These are phyloP conservation scores for Syncephalastrum contaminatum DNA, from an alignment of 371 early-diverging fungal genomes.

Conservation along the genomic window DNA sequence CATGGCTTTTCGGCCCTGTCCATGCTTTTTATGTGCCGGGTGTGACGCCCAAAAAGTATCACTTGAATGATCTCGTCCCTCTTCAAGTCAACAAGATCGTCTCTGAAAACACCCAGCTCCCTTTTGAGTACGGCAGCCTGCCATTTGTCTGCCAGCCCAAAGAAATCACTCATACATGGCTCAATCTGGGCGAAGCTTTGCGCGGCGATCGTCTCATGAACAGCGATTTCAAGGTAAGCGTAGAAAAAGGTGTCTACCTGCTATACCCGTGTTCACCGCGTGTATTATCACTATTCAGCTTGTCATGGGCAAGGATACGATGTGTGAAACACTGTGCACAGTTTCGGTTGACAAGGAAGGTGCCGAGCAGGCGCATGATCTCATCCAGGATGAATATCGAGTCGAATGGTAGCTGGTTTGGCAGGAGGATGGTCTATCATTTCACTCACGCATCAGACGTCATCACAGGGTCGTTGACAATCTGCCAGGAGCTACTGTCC, in stretches of 20 bases:
- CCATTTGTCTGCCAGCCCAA: slow-evolving; percentile 71
- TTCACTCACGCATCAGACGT: not conserved
- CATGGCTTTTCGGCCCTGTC: not conserved
- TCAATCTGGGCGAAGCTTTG: slow-evolving; percentile 77
- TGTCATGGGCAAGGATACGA: slow-evolving; percentile 25
- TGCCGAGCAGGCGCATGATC: slow-evolving; percentile 41
- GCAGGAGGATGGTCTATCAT: not conserved
- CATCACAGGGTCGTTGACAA: slow-evolving; percentile 60
- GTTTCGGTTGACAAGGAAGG: slow-evolving; percentile 30
- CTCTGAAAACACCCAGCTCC: slow-evolving; percentile 62
- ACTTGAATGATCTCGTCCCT: slow-evolving; percentile 57
- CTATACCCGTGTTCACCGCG: no score
- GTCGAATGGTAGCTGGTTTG: slow-evolving; percentile 46
- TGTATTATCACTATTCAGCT: no score
- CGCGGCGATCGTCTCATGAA: slow-evolving; percentile 79
- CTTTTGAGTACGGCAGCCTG: slow-evolving; percentile 70
- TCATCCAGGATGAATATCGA: slow-evolving; percentile 53
- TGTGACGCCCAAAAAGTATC: slow-evolving; percentile 66
- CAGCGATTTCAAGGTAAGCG: slow-evolving; percentile 45
- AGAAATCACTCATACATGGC: slow-evolving; percentile 45
- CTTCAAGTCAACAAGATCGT: slow-evolving; percentile 72
- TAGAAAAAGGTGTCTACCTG: no score
- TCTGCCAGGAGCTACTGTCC: slow-evolving; percentile 42
- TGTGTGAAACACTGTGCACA: slow-evolving; percentile 50
- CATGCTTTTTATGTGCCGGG: slow-evolving; percentile 76